A percentile compares a stretch with the other conserved stretches of the same genome.
phyloP scores from a whole-genome alignment of 768 basidiomycete genomes.

The Suillus subaureus region DNA sequence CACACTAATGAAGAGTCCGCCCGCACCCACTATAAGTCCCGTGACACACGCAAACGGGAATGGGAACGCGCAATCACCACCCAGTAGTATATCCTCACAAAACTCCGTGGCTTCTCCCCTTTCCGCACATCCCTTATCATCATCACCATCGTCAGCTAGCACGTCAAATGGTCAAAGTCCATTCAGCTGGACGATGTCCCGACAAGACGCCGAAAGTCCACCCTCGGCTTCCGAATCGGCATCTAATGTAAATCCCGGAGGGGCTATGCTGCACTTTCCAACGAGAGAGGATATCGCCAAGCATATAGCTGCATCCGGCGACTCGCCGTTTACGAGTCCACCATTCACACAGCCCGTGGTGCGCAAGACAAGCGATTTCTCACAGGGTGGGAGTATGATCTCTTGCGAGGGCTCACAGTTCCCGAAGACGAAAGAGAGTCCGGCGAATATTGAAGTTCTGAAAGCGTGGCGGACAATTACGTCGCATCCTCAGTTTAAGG shows the following conservation, averaged over 20 bases:
- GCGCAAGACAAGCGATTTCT: constrained; percentile 46
- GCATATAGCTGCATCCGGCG: constrained; percentile 54
- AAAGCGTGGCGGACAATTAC: constrained; percentile 81
- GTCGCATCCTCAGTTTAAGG: constrained; percentile 75
- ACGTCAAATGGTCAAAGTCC: constrained; percentile 27
- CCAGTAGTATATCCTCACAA: constrained; percentile 18
- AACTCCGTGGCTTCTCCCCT: constrained; percentile 13
- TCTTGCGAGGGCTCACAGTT: constrained; percentile 68
- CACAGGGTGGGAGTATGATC: constrained; percentile 51
- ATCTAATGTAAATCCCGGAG: constrained; percentile 11
- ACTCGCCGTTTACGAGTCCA: constrained; percentile 54
- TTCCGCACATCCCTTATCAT: constrained; percentile 23
- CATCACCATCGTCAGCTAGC: constrained; percentile 26
- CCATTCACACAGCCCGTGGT: constrained; percentile 28
- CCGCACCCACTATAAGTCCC: constrained; percentile 47
- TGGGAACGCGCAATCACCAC: constrained; percentile 19
- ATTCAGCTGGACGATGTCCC: constrained; percentile 30
- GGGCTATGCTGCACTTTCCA: constrained; percentile 36
- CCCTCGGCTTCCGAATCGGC: constrained; percentile 44
- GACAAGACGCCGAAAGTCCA: constrained; percentile 28
- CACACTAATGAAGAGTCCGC: constrained; percentile 34
- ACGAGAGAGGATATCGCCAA: constrained; percentile 55
- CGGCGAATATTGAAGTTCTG: constrained; percentile 75
- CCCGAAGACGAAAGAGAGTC: constrained; percentile 67
- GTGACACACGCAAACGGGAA: constrained; percentile 46